Base-by-base conservation (phyloP, 345 rosid species). In the Gossypium sturtianum region DNA sequence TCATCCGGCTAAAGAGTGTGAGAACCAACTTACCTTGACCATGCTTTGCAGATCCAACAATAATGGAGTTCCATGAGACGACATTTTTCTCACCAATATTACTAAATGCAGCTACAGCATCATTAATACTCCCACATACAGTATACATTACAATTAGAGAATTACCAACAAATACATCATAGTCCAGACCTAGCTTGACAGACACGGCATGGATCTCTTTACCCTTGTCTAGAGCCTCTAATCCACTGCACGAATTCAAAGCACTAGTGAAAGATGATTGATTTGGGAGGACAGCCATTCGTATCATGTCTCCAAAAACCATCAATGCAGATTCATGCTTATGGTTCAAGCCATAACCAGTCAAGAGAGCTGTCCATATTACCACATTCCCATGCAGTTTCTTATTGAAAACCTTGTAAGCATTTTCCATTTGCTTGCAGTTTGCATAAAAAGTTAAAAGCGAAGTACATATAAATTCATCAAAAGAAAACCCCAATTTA, bases 51-150 rank as follows among this genome's bases (percentile, higher is more conserved):
- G 89, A 85, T 60, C 94, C 87, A 61, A 85, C 85, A 70, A 84
- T 86, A 13, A 89, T 76, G 12, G 94, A 82, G 77, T 91, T 91
- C 93, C 93, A 91, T 0, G 97, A 88, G 20, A 93, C 93, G 5
- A 68, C 74, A 72, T 88, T 87, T 79, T 84, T 89, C 60, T 66
- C 72, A 20, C 43, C 41, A 62, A 88, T 83, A 43, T 49, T 78
- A 72, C 9, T 82, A 74, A 93, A 93, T 74, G 61, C 86, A 67
- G 71, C 77, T 25, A 85, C 16, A 11, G 88, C 88, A 76, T 87
- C 84, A 16, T 75, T 70, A 19, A 84, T 20, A 16, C 75, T 78
- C 48, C 97, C 94, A 75, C 93, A 86, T 43, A 84, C 84, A 6
- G 80, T 57, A 65, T 89, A 89, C 93, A 87, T 82, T 70, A 83